Base-by-base conservation (phyloP, 495 filamentous ascomycete species). In the Symbiotaphrina buchneri region DNA sequence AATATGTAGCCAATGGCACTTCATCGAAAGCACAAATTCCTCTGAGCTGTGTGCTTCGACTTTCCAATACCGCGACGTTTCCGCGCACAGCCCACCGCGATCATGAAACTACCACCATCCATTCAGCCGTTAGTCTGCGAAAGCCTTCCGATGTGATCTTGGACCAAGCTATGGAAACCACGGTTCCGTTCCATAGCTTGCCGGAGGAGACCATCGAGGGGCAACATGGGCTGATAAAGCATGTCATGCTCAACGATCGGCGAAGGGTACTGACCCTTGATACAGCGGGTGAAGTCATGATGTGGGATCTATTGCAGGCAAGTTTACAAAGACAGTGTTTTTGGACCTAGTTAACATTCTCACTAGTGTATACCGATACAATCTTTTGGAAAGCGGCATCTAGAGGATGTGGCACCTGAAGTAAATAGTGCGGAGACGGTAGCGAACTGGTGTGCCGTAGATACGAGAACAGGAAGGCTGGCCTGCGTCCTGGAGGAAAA, bases 251-350 rank as follows among this genome's bases (percentile, higher is more conserved):
- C 20, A 95, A 93, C 55, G 85, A 97, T 45, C 58, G 87, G 43
- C 72, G 76, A 42, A 65, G 82, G 30, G 81, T 85, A 11, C 54
- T 97, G 36, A 97, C 87, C 0, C 52, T 91, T 40, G 87, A 97
- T 50, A 94, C 85, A 6, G 81, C 84, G 10, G 90, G 87, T 11
- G 87, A 95, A 47, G 84, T 97, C n/a, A 56, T 90, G 25, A 51
- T 97, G 41, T 97, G 87, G 87, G 90, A 97, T 58, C 52, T 97
- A 18, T 56, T 95, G 17, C 66, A 72, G 57, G 80, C 84, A 55
- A 36, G 44, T 39, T 30, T 8, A 8, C 14, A 10, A n/a, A 25
- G 8, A 25, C n/a, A 17, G 2, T 4, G 3, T 33, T 8, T 17
- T 36, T 36, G 19, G n/a, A 30, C 31, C 5, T 14, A 16, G 5